Evolutionary conservation across 202 grass and related monocot genomes (phyloP).

Genomic region (Carex arenaria): DNA sequence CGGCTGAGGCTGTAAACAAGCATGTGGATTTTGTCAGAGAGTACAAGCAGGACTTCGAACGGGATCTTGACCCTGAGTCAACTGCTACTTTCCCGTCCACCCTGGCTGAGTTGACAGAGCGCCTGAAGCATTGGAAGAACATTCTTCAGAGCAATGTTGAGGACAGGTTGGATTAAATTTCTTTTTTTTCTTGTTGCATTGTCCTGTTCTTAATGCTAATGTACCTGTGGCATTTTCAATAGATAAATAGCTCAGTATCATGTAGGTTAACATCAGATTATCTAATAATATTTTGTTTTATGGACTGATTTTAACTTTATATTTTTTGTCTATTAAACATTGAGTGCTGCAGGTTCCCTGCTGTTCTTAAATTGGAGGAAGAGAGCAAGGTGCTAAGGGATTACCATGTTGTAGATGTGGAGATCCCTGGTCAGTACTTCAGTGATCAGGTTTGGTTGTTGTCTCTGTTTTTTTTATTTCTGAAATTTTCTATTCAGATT

Average conservation of each 20-base stretch:
- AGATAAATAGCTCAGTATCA: background rate
- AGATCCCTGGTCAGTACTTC: slow-evolving; percentile 95
- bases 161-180: slow-evolving; percentile 28
- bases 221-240: background rate
- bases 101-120: slow-evolving; percentile 81
- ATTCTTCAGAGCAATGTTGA: slow-evolving; percentile 98
- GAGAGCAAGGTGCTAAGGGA: slow-evolving; percentile 96
- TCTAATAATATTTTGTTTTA: background rate
- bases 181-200: background rate
- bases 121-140: slow-evolving; percentile 99
- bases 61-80: slow-evolving; percentile 93
- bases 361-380: slow-evolving; percentile 93
- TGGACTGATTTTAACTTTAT: background rate
- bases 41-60: slow-evolving; percentile 97
- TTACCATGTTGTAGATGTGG: slow-evolving; percentile 94
- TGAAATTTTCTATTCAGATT: slow-evolving; percentile 1
- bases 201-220: background rate
- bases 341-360: slow-evolving; percentile 51
- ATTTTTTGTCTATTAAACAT: background rate
- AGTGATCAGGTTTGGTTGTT: slow-evolving; percentile 71
- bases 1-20: slow-evolving; percentile 97
- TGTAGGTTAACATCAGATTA: background rate
- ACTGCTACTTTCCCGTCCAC: slow-evolving; percentile 91
- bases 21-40: slow-evolving; percentile 99
- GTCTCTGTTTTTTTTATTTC: slow-evolving; percentile 6